Evolutionary conservation across 208 protist species (phyloP).

Genomic region (Leishmania major): DNA sequence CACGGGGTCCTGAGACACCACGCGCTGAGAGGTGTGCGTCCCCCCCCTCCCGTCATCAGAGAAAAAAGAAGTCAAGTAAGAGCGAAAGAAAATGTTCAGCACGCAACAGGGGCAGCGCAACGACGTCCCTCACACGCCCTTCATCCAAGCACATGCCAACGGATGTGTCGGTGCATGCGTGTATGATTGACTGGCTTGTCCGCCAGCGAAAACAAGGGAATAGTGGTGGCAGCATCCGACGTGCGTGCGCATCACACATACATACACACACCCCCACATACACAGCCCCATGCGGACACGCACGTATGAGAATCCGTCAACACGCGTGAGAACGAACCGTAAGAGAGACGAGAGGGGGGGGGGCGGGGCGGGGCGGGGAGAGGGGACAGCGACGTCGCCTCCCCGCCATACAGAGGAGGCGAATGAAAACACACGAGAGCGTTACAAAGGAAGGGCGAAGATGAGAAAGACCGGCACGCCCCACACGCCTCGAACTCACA

Average conservation of each 20-base stretch:
- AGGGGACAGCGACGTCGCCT: too few species aligned
- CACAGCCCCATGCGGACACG: neutral
- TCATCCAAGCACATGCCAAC: neutral
- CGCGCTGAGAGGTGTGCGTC: neutral
- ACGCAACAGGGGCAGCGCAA: neutral
- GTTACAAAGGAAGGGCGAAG: too few species aligned
- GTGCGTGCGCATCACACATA: neutral
- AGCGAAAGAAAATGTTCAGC: constrained; percentile 5
- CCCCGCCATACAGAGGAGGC: too few species aligned
- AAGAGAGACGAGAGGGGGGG: too few species aligned
- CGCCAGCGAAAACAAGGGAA: neutral
- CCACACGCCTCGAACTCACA: neutral
- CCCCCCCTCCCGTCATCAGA: neutral
- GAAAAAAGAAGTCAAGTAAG: neutral
- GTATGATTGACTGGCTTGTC: neutral
- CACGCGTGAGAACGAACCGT: neutral
- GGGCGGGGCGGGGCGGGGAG: too few species aligned
- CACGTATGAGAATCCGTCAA: neutral
- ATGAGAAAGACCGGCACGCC: too few species aligned
- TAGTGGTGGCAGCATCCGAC: neutral
- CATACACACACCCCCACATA: neutral
- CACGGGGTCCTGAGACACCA: neutral
- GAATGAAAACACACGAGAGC: too few species aligned
- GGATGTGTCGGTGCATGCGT: neutral
- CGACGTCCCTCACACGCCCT: neutral